phyloP scores from a whole-genome alignment of 176 grass and related monocot genomes.

The Musa schizocarpa region DNA sequence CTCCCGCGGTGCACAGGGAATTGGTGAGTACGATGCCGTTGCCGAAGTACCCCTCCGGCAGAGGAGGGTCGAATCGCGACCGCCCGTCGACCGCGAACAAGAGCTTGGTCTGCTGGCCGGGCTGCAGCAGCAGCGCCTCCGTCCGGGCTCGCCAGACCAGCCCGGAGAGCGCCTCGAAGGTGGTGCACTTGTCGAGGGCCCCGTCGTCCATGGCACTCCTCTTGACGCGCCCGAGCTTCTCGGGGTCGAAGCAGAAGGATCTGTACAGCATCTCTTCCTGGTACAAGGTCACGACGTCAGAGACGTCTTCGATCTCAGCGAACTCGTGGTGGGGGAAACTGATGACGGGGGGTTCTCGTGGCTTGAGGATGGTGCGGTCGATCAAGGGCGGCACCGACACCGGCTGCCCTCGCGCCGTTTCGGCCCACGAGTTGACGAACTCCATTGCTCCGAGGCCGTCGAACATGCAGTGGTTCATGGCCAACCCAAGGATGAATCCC shows the following conservation, averaged over 20 bases:
- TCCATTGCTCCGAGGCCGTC: conserved; percentile 90
- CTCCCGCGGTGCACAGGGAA: conserved; percentile 38
- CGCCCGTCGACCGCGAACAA: conserved; percentile 91
- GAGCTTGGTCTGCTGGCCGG: conserved; percentile 71
- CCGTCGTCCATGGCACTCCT: conserved; percentile 35
- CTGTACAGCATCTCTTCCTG: conserved; percentile 47
- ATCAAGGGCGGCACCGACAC: conserved; percentile 60
- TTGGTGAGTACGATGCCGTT: conserved; percentile 83
- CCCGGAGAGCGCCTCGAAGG: conserved; percentile 78
- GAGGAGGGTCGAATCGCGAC: conserved; percentile 41
- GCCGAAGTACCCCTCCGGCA: conserved; percentile 64
- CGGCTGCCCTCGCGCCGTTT: conserved; percentile 63
- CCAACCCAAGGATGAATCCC: conserved; percentile 62
- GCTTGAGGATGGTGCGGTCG: conserved; percentile 44
- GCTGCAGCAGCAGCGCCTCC: conserved; percentile 32
- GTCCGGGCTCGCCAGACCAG: conserved; percentile 77
- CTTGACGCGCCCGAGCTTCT: conserved; percentile 48
- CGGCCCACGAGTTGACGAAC: conserved; percentile 92
- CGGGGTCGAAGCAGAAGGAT: conserved; percentile 70
- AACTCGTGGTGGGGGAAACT: conserved; percentile 69
- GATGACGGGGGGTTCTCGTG: conserved; percentile 46
- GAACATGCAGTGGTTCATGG: conserved; percentile 97
- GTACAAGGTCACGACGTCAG: conserved; percentile 45
- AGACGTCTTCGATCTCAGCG: conserved; percentile 67
- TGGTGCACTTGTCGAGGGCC: conserved; percentile 38